These are phyloP conservation scores for Penicillium longicatenatum DNA, from an alignment of 495 filamentous ascomycete genomes.

Conservation along the genomic window DNA sequence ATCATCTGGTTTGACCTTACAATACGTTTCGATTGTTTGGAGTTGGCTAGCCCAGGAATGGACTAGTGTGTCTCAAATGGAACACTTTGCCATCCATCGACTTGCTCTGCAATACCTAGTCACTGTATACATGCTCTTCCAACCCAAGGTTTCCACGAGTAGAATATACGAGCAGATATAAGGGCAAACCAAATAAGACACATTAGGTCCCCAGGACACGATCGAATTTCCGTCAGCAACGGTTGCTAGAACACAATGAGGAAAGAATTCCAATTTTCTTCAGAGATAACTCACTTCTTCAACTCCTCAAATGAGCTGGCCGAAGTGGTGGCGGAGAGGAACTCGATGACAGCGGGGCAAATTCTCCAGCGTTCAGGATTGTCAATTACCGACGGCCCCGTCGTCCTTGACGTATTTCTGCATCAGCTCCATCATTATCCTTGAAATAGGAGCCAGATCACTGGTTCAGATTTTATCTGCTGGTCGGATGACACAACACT, in stretches of 20 bases:
- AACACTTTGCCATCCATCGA: too few relatives aligned
- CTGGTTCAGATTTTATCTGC: constrained; percentile 3
- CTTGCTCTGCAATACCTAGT: background rate
- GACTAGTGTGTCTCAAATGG: too few relatives aligned
- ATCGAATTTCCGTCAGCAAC: constrained; percentile 13
- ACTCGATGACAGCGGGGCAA: constrained; percentile 19
- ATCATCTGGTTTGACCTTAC: too few relatives aligned
- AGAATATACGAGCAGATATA: constrained; percentile 21
- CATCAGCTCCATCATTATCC: constrained; percentile 37
- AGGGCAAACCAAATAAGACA: constrained; percentile 21
- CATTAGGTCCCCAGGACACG: constrained; percentile 14
- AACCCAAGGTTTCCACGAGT: constrained; percentile 7
- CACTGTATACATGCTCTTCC: background rate
- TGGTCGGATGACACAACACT: constrained; percentile 9
- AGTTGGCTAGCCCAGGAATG: too few relatives aligned
- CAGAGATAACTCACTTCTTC: constrained; percentile 21
- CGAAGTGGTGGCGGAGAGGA: constrained; percentile 29
- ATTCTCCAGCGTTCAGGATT: constrained; percentile 27
- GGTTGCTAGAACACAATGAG: constrained; percentile 16
- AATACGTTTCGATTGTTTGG: too few relatives aligned
- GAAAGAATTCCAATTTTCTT: constrained; percentile 4
- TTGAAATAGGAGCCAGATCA: constrained; percentile 15
- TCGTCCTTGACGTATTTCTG: constrained; percentile 41
- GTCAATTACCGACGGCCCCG: constrained; percentile 33
- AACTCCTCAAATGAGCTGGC: constrained; percentile 26